Conservation (phyloP, 2,329 filamentous ascomycete genomes). For the Paracoccidioides lutzii region DNA sequence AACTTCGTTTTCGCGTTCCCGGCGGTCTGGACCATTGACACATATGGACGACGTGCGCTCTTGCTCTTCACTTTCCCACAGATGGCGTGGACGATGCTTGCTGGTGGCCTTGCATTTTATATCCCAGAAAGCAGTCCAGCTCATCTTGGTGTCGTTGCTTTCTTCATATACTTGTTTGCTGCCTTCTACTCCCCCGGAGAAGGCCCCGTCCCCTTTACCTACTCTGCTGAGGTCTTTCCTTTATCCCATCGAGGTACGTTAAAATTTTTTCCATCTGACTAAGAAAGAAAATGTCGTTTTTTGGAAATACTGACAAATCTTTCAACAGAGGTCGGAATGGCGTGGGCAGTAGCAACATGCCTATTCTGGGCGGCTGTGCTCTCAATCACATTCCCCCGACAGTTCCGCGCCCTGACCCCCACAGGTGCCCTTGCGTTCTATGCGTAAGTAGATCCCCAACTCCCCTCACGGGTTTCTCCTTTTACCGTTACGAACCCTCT, state of each 20-base stretch:
- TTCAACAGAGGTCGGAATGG: conserved; percentile 35
- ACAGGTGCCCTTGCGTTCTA: conserved; percentile 51
- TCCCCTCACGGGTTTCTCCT: conserved; percentile 2
- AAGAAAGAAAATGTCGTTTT: neutral
- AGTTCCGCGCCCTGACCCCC: conserved; percentile 36
- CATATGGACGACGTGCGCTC: conserved; percentile 49
- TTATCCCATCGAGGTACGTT: conserved; percentile 39
- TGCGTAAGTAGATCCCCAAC: conserved; percentile 22
- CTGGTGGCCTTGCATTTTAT: conserved; percentile 48
- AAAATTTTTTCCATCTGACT: conserved; percentile 9
- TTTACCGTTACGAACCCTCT: neutral
- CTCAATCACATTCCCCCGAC: conserved; percentile 38
- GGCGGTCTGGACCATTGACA: conserved; percentile 54
- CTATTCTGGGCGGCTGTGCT: conserved; percentile 38
- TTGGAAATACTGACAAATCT: conserved; percentile 8
- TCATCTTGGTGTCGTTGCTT: conserved; percentile 42
- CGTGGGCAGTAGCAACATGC: conserved; percentile 34
- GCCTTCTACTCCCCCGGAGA: conserved; percentile 54
- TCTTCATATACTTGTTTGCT: conserved; percentile 53
- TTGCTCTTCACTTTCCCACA: conserved; percentile 54
- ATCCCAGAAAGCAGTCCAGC: conserved; percentile 32
- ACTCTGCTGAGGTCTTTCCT: conserved; percentile 44
- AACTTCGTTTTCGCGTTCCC: conserved; percentile 56
- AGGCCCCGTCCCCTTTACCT: conserved; percentile 42
- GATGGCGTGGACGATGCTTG: conserved; percentile 55